Base-by-base conservation (phyloP, 306 rosid genomes). In the Cicer arietinum region DNA sequence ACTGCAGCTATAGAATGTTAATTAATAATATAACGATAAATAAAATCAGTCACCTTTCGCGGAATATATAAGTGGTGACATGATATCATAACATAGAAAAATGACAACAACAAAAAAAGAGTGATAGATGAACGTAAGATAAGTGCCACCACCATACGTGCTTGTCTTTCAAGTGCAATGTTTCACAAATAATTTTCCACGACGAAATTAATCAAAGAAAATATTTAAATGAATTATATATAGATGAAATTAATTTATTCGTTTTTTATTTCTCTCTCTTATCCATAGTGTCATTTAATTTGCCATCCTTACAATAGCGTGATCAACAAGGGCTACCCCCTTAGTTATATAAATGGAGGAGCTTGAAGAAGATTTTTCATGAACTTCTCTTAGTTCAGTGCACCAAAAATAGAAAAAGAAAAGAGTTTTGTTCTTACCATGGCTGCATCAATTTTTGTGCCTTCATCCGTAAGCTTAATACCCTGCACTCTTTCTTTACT, bases 391-490 rank as follows among this genome's bases (percentile, higher is more conserved):
- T 54, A 72, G 48, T 76, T 72, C 59, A 66, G 78, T 63, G 76
- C 44, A 66, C 10, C 7, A 5, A 10, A 25, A 75, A 10, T 30
- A 30, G 5, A 1, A n/a, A 25, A 76, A 5, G 5, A 7, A 52
- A 11, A 70, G 41, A 67, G 79, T 81, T 87, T 82, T 77, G 79
- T 83, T 87, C 80, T 80, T 6, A 71, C 86, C 86, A 94, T 94
- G 99, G 90, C 93, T 84, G 85, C 96, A 84, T 83, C 98, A 78
- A 80, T 82, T 81, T 88, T 91, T 12, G 91, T 85, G 46, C 97
- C 96, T 83, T 89, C 97, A 68, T 85, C 90, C 80, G 99, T 94
- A 84, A 84, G 84, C 66, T 30, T 51, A 59, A 20, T 63, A 2
- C 48, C 51, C 16, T 65, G 1, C 67, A 45, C 41, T 53, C 39